phyloP scores from a whole-genome alignment of 2,329 filamentous ascomycete species.

The Aureobasidium namibiae region DNA sequence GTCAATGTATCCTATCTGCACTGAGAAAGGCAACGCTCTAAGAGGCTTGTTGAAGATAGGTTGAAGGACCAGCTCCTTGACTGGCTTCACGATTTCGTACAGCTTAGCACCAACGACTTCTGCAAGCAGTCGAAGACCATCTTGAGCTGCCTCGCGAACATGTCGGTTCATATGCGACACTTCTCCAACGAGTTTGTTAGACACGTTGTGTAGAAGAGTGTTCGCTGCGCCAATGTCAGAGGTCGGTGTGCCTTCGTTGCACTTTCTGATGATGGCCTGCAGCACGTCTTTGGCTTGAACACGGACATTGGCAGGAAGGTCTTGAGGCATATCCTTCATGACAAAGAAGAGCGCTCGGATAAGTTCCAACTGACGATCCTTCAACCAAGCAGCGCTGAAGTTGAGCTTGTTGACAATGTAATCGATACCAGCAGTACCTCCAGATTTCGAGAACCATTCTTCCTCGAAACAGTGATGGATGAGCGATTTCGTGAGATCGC shows the following conservation, averaged over 20 bases:
- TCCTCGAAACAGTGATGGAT: conserved; percentile 95
- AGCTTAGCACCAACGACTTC: conserved; percentile 69
- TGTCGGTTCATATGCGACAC: conserved; percentile 93
- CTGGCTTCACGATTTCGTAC: conserved; percentile 79
- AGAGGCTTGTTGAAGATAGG: conserved; percentile 95
- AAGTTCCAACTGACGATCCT: conserved; percentile 76
- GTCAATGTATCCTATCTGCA: conserved; percentile 97
- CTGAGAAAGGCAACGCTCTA: conserved; percentile 82
- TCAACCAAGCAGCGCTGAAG: conserved; percentile 75
- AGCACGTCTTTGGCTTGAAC: conserved; percentile 75
- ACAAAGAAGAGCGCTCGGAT: conserved; percentile 90
- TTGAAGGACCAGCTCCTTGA: conserved; percentile 80
- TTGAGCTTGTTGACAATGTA: conserved; percentile 78
- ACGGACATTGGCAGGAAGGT: conserved; percentile 84
- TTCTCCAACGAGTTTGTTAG: conserved; percentile 77
- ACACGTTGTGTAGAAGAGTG: conserved; percentile 65
- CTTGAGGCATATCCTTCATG: conserved; percentile 94
- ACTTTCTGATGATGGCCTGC: conserved; percentile 67
- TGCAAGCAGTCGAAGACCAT: conserved; percentile 72
- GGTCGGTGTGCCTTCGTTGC: conserved; percentile 71
- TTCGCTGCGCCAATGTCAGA: conserved; percentile 64
- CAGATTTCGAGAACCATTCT: conserved; percentile 97
- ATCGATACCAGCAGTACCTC: conserved; percentile 82
- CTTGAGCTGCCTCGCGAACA: conserved; percentile 79
- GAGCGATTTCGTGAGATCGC: conserved; percentile 71